phyloP scores from a whole-genome alignment of 768 basidiomycete genomes.

The Fistulinella prunicolor region DNA sequence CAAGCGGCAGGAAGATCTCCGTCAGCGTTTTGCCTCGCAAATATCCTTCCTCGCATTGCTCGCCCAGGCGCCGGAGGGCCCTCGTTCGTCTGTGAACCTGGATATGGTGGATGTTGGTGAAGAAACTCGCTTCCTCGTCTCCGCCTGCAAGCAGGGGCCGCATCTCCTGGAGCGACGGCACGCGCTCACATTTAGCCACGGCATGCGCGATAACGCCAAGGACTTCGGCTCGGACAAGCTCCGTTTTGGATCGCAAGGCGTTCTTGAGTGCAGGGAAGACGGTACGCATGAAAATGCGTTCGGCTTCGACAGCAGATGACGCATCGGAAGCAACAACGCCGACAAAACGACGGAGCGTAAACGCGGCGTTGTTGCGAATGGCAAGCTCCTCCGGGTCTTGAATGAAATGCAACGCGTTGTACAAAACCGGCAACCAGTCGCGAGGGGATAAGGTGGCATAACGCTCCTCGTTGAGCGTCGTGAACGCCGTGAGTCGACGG shows the following conservation, averaged over 20 bases:
- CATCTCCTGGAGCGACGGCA: conserved; percentile 74
- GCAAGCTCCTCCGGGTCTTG: conserved; percentile 89
- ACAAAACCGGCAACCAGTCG: conserved; percentile 80
- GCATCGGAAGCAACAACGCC: conserved; percentile 43
- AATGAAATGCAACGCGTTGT: conserved; percentile 81
- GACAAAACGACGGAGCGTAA: conserved; percentile 74
- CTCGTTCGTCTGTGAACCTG: conserved; percentile 87
- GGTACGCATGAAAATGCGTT: conserved; percentile 55
- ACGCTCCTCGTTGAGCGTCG: conserved; percentile 63
- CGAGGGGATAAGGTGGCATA: conserved; percentile 47
- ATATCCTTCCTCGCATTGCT: conserved; percentile 63
- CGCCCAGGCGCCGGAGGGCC: conserved; percentile 81
- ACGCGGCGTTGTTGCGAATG: conserved; percentile 77
- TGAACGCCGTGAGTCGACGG: conserved; percentile 73
- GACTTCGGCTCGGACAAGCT: conserved; percentile 84
- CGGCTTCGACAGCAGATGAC: conserved; percentile 40
- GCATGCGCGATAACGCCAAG: conserved; percentile 76
- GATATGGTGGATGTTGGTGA: conserved; percentile 93
- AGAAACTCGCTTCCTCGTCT: conserved; percentile 94
- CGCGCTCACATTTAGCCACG: conserved; percentile 57
- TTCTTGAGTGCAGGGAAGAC: conserved; percentile 80
- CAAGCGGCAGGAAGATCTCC: conserved; percentile 84
- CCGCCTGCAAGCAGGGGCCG: conserved; percentile 75
- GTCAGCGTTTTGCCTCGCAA: conserved; percentile 68
- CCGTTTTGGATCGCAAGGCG: conserved; percentile 73